Percentiles rank a stretch among this genome's conserved stretches.
phyloP scores from a whole-genome alignment of 768 basidiomycete species.

The Naganishia onofrii region DNA sequence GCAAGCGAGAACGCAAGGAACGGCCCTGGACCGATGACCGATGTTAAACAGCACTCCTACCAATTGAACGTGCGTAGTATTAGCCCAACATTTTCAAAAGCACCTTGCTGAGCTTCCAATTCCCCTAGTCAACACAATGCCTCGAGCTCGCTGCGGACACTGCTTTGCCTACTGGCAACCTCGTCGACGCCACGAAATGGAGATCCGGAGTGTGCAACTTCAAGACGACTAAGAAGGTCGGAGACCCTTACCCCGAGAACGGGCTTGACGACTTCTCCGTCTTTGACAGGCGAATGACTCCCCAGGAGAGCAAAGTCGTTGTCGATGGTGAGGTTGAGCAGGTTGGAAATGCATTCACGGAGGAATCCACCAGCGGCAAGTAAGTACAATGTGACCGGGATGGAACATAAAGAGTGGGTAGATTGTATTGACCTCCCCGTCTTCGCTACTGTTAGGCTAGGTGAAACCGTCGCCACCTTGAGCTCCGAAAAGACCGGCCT shows the following conservation, averaged over 20 bases:
- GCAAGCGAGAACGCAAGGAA: slow-evolving; percentile 21
- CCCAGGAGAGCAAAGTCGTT: slow-evolving; percentile 23
- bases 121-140: slow-evolving; percentile 18
- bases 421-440: background rate
- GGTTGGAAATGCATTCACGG: slow-evolving; percentile 26
- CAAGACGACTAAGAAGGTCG: slow-evolving; percentile 22
- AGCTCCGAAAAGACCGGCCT: slow-evolving; percentile 26
- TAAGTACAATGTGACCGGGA: slow-evolving; percentile 22
- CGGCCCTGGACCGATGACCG: slow-evolving; percentile 20
- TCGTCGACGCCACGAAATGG: slow-evolving; percentile 21
- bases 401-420: background rate
- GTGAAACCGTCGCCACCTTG: slow-evolving; percentile 17
- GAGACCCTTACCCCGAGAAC: slow-evolving; percentile 27
- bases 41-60: slow-evolving; percentile 23
- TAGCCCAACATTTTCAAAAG: too few species aligned
- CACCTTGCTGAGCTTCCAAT: background rate
- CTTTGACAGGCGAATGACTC: slow-evolving; percentile 28
- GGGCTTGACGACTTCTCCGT: slow-evolving; percentile 34
- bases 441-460: background rate
- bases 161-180: slow-evolving; percentile 32
- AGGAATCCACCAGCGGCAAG: slow-evolving; percentile 22
- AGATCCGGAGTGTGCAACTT: slow-evolving; percentile 27
- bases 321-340: slow-evolving; percentile 1
- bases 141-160: slow-evolving; percentile 23
- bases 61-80: slow-evolving; percentile 23